phyloP scores from a whole-genome alignment of 495 filamentous ascomycete genomes.

The Podospora conica region DNA sequence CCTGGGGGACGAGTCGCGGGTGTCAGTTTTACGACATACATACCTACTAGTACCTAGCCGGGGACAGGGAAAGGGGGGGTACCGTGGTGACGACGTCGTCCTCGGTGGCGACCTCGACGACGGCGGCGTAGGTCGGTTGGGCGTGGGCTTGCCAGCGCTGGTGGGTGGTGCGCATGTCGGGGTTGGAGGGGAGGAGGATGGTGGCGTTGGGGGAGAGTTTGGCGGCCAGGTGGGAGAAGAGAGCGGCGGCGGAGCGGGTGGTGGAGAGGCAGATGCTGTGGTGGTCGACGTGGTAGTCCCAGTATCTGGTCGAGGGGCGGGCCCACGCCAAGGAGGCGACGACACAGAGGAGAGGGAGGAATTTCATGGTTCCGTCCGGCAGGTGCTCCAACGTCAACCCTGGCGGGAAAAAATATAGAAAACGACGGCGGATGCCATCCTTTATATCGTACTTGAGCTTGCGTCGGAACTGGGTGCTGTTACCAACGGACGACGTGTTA shows the following conservation, averaged over 20 bases:
- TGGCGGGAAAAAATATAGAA: too few species aligned
- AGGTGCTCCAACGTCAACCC: too few species aligned
- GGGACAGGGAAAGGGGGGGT: not conserved
- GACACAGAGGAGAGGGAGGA: not conserved
- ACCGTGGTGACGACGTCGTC: not conserved
- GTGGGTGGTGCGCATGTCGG: not conserved
- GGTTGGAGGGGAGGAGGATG: not conserved
- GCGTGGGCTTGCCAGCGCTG: not conserved
- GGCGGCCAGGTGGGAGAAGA: not conserved
- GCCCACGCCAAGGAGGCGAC: not conserved
- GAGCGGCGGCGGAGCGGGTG: not conserved
- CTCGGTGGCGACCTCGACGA: slow-evolving; percentile 1
- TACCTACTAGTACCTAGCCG: too few species aligned
- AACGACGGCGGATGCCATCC: too few species aligned
- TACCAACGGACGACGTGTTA: not conserved
- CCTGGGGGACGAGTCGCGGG: not conserved
- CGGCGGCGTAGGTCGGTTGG: not conserved
- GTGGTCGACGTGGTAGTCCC: too few species aligned
- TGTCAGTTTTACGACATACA: too few species aligned
- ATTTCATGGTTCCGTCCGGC: not conserved
- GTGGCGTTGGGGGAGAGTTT: not conserved
- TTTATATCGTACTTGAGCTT: not conserved
- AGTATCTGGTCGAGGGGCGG: not conserved
- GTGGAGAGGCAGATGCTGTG: not conserved
- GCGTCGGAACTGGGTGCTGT: not conserved